Percentiles rank a stretch among this genome's conserved stretches.
phyloP scores from a whole-genome alignment of 1,139 yeast genomes.

The Meyerozyma sp. region DNA sequence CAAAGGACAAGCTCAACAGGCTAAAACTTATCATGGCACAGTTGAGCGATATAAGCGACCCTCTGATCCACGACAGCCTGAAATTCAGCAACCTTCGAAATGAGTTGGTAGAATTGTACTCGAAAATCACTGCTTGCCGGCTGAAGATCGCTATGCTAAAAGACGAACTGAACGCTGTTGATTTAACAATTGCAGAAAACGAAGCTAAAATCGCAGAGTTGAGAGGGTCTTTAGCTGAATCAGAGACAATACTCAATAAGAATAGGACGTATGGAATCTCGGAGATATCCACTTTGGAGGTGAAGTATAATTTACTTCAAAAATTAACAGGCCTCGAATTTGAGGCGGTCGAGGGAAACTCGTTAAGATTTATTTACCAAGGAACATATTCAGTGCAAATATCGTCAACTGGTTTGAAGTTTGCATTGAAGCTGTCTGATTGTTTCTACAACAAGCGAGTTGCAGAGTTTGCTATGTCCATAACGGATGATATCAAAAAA shows the following conservation, averaged over 20 bases:
- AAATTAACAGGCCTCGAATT: conserved; percentile 16
- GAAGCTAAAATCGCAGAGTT: conserved; percentile 6
- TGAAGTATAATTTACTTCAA: conserved; percentile 21
- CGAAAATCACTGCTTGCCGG: neutral
- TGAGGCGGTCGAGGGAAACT: conserved; percentile 7
- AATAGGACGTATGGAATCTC: conserved; percentile 19
- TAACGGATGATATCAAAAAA: neutral
- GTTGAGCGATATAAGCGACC: conserved; percentile 9
- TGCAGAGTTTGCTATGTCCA: neutral
- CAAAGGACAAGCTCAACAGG: conserved; percentile 10
- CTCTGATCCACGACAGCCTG: conserved; percentile 9
- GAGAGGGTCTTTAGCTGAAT: conserved; percentile 10
- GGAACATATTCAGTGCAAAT: neutral
- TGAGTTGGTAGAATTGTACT: conserved; percentile 8
- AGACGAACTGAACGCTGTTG: neutral
- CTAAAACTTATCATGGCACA: conserved; percentile 16
- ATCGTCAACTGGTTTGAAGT: neutral
- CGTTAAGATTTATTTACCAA: conserved; percentile 8
- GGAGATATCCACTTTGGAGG: conserved; percentile 19
- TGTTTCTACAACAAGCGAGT: neutral
- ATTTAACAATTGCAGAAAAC: neutral
- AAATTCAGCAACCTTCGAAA: conserved; percentile 10
- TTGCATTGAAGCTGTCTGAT: neutral
- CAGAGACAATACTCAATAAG: conserved; percentile 14
- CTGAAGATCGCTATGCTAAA: neutral